These are phyloP conservation scores for Blumeriella jaapii DNA, from an alignment of 2,329 filamentous ascomycete genomes.

Conservation along the genomic window DNA sequence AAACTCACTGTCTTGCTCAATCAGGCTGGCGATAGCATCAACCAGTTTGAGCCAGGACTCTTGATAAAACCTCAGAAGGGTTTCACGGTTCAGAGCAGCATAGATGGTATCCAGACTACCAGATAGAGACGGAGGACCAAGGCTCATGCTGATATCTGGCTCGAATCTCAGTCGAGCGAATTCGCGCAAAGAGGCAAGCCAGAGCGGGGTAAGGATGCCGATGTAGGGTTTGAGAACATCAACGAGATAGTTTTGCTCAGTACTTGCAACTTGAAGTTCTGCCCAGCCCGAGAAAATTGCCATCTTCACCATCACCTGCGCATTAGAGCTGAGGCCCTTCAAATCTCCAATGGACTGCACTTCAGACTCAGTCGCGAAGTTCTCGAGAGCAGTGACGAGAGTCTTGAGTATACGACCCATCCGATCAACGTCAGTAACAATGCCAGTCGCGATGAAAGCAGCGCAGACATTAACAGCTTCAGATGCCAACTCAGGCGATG, in stretches of 20 bases:
- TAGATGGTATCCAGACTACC: slow-evolving; percentile 90
- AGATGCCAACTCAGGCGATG: slow-evolving; percentile 87
- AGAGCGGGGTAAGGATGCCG: slow-evolving; percentile 78
- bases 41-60: slow-evolving; percentile 94
- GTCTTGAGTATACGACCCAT: slow-evolving; percentile 98
- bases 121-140: slow-evolving; percentile 69
- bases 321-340: slow-evolving; percentile 85
- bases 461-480: slow-evolving; percentile 96
- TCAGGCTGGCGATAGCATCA: slow-evolving; percentile 91
- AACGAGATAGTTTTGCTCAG: slow-evolving; percentile 78
- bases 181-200: slow-evolving; percentile 85
- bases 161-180: slow-evolving; percentile 91
- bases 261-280: slow-evolving; percentile 88
- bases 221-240: slow-evolving; percentile 87
- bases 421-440: slow-evolving; percentile 93
- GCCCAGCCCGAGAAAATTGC: slow-evolving; percentile 96
- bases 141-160: slow-evolving; percentile 87
- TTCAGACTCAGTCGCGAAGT: slow-evolving; percentile 73
- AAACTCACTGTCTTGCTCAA: slow-evolving; percentile 94
- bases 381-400: slow-evolving; percentile 79
- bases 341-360: slow-evolving; percentile 85
- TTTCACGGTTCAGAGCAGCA: slow-evolving; percentile 87
- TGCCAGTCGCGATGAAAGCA: slow-evolving; percentile 94
- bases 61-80: slow-evolving; percentile 89
- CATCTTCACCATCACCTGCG: slow-evolving; percentile 97